Evolutionary conservation across 2,329 filamentous ascomycete species (phyloP), one percentile per base, ranked within the genome.

Genomic region (Diaporthe sp.): DNA sequence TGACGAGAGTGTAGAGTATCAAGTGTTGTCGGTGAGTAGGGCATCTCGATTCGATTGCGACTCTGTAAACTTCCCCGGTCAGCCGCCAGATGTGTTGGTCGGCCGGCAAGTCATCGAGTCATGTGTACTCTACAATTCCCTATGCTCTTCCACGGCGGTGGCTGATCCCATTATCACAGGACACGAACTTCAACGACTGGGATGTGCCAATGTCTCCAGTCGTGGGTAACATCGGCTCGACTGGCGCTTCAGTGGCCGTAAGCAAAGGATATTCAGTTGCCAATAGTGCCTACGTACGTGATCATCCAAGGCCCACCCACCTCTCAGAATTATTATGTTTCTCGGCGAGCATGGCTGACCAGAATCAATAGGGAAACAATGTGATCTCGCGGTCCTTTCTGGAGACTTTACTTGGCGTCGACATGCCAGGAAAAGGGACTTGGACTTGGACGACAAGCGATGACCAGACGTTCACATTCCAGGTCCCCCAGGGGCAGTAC

Each of bases 141-240:
- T 39, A 19, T 28, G 15, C 46, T 53, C 31, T 68, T 28, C 9
- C 22, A 25, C 17, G 6, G 2, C 22, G 2, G 15, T 53, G 34
- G n/a, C 65, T 53, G 79, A 76, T 76, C 78, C 9, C 77, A 77
- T 62, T 80, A 51, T 46, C 77, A 25, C 76, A 79, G 22, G 79
- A 80, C 42, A 72, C 76, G 2, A 78, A 79, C 42, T 86, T 85
- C 77, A 79, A 84, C 25, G 83, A 84, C 77, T 85, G 84, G 84
- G 84, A 86, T 74, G 79, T 84, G 1, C 78, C 78, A 58, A 84
- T 85, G 78, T 85, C 84, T 22, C 79, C 80, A 31, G 81, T 85
- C 8, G 78, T 83, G 17, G 80, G 80, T 53, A 82, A 82, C 3
- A 79, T 77, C 12, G 81, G 80, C 17, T 71, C 65, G 3, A 80